Conservation (phyloP, 148 eudicot genomes). For the Salicornia ramosissima region DNA sequence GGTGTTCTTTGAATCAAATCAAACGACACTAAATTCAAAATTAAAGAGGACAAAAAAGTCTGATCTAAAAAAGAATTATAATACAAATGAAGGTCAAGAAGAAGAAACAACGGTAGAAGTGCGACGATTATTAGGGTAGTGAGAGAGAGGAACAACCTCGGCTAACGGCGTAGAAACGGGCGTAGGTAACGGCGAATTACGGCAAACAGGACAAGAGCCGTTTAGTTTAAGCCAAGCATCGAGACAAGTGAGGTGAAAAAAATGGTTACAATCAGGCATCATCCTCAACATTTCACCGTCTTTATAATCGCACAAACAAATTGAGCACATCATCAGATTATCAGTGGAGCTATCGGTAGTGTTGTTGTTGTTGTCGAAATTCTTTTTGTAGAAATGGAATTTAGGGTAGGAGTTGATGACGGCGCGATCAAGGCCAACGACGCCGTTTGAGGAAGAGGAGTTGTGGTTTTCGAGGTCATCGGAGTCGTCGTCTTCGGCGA, state of each 20-base stretch:
- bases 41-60: too few relatives aligned
- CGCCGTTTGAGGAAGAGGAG: constrained; percentile 26
- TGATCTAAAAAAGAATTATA: background rate
- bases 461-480: constrained; percentile 22
- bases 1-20: background rate
- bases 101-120: constrained; percentile 19
- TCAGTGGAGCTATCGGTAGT: constrained; percentile 6
- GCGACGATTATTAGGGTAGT: constrained; percentile 70
- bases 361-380: background rate
- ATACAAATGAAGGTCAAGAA: background rate
- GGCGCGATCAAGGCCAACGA: constrained; percentile 54
- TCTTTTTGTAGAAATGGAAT: constrained; percentile 37
- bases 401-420: constrained; percentile 85
- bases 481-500: constrained; percentile 54
- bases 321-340: constrained; percentile 47
- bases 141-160: constrained; percentile 84
- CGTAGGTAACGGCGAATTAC: constrained; percentile 87
- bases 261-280: constrained; percentile 85
- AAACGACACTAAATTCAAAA: background rate
- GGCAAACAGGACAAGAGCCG: constrained; percentile 83
- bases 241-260: constrained; percentile 60
- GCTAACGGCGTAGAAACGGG: constrained; percentile 82
- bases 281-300: constrained; percentile 77
- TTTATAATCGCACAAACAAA: constrained; percentile 77
- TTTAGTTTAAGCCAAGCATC: constrained; percentile 84